Evolutionary conservation across 2,329 filamentous ascomycete species (phyloP).

Genomic region (Colletotrichum lupini): DNA sequence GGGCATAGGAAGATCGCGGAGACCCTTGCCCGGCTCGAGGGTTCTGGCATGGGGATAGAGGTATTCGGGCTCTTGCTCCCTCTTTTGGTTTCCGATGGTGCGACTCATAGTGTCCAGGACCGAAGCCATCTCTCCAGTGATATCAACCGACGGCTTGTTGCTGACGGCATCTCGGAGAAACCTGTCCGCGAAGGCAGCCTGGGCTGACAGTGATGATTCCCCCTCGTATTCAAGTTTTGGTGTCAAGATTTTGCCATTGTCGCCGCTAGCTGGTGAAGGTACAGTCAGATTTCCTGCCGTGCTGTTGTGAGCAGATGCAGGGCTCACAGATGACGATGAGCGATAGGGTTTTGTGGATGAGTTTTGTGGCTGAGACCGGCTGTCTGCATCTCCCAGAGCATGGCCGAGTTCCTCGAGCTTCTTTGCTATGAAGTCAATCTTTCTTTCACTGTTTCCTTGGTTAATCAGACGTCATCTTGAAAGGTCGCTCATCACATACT

Average conservation of each 20-base stretch:
- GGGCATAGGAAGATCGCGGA: conserved; percentile 31
- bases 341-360: not conserved
- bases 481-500: no score
- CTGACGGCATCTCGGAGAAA: conserved; percentile 37
- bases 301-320: not conserved
- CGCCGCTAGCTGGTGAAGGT: not conserved
- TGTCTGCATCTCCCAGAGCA: not conserved
- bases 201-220: conserved; percentile 37
- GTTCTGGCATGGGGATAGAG: conserved; percentile 14
- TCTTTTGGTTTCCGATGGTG: conserved; percentile 31
- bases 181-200: conserved; percentile 38
- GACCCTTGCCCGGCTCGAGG: conserved; percentile 14
- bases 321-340: no score
- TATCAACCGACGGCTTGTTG: conserved; percentile 29
- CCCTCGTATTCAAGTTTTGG: conserved; percentile 36
- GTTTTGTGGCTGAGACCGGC: not conserved
- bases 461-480: no score
- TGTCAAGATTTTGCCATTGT: not conserved
- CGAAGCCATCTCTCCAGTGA: conserved; percentile 38
- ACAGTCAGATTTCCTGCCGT: not conserved
- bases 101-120: conserved; percentile 34
- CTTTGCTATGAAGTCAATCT: conserved; percentile 17
- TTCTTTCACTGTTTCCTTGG: conserved; percentile 2
- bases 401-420: conserved; percentile 23
- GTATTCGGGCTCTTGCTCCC: conserved; percentile 20